Evolutionary conservation across 2,329 filamentous ascomycete species (phyloP).

Genomic region (Cadophora sp.): DNA sequence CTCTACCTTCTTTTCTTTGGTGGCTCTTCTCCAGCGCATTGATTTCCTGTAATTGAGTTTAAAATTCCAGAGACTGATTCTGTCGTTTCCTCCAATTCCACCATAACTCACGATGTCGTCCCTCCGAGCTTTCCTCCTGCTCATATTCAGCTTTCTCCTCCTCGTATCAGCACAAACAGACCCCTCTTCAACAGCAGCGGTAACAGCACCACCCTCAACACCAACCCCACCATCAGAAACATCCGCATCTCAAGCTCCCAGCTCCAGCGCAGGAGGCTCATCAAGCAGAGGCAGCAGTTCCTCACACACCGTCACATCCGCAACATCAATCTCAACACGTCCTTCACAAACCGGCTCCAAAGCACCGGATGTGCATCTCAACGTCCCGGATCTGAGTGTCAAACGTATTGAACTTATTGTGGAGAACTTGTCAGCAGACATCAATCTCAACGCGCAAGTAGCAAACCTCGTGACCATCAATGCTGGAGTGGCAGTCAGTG

Average conservation of each 20-base stretch:
- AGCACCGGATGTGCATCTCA: constrained; percentile 63
- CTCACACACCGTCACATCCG: constrained; percentile 7
- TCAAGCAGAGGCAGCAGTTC: constrained; percentile 1
- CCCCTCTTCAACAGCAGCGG: neutral
- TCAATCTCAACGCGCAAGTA: constrained; percentile 67
- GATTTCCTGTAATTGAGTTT: neutral
- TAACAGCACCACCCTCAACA: neutral
- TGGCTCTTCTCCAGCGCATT: neutral
- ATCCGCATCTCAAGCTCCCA: neutral
- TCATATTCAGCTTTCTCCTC: neutral
- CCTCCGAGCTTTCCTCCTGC: neutral
- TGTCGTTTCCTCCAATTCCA: neutral
- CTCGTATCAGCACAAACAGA: constrained; percentile 8
- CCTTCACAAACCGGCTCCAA: constrained; percentile 38
- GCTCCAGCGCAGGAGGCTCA: neutral
- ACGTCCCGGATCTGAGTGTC: constrained; percentile 63
- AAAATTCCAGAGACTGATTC: neutral
- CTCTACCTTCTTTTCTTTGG: neutral
- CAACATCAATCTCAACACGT: constrained; percentile 13
- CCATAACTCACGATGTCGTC: neutral
- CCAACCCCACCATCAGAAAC: neutral
- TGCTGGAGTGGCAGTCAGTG: constrained; percentile 54
- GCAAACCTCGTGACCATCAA: constrained; percentile 61
- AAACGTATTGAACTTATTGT: constrained; percentile 66
- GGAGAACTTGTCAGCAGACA: constrained; percentile 62